Evolutionary conservation across 192 early-diverging fungal species (phyloP), one percentile per base, ranked within the genome.

Genomic region (Podila clonocystis): DNA sequence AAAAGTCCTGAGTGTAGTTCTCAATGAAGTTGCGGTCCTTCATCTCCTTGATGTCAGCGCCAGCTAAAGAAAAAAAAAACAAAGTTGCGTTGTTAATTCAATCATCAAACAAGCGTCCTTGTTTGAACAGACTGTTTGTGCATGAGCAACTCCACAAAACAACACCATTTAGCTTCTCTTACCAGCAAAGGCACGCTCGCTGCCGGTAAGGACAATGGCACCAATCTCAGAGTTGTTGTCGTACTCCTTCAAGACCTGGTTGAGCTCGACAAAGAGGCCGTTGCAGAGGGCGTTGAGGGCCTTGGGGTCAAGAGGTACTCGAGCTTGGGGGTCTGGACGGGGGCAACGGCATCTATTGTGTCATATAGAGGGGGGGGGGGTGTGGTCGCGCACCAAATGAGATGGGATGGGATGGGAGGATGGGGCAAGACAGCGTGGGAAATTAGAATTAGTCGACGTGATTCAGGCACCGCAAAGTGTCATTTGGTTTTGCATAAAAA

Each of bases 31-130:
- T 87, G 30, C 95, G 87, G 68, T 93, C 92, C 84, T 89, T 90
- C 98, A 99, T 99, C 84, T 99, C 96, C 90, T 99, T 98, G 85
- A 99, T 99, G 80, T 99, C 98, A 58, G 98, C 98, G 38, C 98
- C 98, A 45, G 98, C 95, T 92, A 76, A 29, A 48, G n/a, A n/a
- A 1, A 74, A 12, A 11, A 66, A 6, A 2, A 11, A 33, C 30
- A 19, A 63, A 59, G 28, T 9, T 15, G 48, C 20, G 19, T 20
- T 22, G 22, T 15, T 9, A 28, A 22, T 45, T 45, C 29, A 50
- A 66, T 33, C 15, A 30, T 33, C 15, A 30, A 63, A 28, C 7
- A 69, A 38, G 65, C 34, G 19, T 41, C 17, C 6, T 28, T 5
- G 15, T 29, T 57, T 1, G 58, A 30, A 30, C 28, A 61, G 52